These are phyloP conservation scores for Chytriomyces hyalinus DNA, from an alignment of 192 early-diverging fungal genomes.

Conservation along the genomic window DNA sequence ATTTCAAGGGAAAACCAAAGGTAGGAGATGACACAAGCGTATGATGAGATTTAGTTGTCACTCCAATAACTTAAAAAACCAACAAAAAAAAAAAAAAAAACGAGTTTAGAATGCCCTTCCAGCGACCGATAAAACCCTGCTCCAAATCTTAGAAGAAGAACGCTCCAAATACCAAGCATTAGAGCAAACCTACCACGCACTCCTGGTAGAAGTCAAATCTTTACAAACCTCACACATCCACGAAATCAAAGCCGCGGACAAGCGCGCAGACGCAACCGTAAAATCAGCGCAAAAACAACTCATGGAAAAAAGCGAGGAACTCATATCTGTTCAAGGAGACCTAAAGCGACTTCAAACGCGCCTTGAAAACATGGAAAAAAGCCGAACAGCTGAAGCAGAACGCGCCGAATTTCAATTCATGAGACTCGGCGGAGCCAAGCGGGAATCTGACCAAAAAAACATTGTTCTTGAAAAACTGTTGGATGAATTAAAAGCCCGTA, in stretches of 20 bases:
- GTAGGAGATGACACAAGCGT: not conserved
- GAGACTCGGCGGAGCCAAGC: conserved; percentile 17
- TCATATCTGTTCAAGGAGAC: conserved; percentile 29
- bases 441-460: conserved; percentile 30
- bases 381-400: conserved; percentile 36
- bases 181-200: conserved; percentile 56
- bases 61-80: too few species aligned
- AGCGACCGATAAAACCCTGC: conserved; percentile 51
- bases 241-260: conserved; percentile 51
- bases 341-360: conserved; percentile 40
- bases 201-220: conserved; percentile 55
- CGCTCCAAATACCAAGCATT: conserved; percentile 46
- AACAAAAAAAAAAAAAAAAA: conserved; percentile 26
- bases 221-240: conserved; percentile 54
- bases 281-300: conserved; percentile 45
- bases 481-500: conserved; percentile 37
- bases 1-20: conserved; percentile 39
- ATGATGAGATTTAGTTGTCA: not conserved
- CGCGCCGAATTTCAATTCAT: conserved; percentile 40
- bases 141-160: conserved; percentile 57
- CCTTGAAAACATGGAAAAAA: conserved; percentile 33
- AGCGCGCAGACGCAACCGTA: conserved; percentile 34
- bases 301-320: conserved; percentile 49
- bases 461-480: conserved; percentile 35
- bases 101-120: conserved; percentile 34